Evolutionary conservation across 305 asterid genomes (phyloP).

Genomic region (Fraxinus floribunda): DNA sequence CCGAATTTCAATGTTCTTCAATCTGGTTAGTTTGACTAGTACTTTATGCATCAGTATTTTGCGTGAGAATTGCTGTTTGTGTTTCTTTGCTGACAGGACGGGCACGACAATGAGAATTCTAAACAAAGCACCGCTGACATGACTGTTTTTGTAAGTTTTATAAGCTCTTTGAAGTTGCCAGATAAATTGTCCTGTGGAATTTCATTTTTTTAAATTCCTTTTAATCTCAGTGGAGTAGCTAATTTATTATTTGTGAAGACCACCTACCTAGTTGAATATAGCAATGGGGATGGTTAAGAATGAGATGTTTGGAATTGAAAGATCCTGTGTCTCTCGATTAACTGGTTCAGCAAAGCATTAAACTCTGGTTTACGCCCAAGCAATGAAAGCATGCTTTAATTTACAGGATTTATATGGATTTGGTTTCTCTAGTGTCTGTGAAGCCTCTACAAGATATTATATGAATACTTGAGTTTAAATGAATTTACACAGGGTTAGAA

Average conservation of each 20-base stretch:
- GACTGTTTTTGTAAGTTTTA: conserved; percentile 54
- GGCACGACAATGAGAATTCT: conserved; percentile 43
- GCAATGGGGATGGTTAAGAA: neutral
- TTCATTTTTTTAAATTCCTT: neutral
- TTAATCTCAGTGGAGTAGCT: neutral
- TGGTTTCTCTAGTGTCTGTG: neutral
- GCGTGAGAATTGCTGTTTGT: neutral
- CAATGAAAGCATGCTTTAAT: neutral
- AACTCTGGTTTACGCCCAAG: neutral
- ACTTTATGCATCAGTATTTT: neutral
- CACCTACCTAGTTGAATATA: neutral
- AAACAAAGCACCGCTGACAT: conserved; percentile 61
- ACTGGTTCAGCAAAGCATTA: neutral
- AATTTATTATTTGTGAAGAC: neutral
- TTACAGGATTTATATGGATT: neutral
- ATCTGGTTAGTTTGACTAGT: neutral
- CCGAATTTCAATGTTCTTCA: neutral
- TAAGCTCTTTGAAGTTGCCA: neutral
- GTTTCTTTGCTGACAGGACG: conserved; percentile 41
- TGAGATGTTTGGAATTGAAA: neutral
- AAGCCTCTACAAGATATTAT: neutral
- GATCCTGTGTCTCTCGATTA: neutral
- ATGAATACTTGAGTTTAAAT: neutral
- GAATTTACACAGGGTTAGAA: neutral
- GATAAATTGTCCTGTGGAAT: neutral